Evolutionary conservation across 202 grass and related monocot genomes (phyloP).

Genomic region (Carex arenaria): DNA sequence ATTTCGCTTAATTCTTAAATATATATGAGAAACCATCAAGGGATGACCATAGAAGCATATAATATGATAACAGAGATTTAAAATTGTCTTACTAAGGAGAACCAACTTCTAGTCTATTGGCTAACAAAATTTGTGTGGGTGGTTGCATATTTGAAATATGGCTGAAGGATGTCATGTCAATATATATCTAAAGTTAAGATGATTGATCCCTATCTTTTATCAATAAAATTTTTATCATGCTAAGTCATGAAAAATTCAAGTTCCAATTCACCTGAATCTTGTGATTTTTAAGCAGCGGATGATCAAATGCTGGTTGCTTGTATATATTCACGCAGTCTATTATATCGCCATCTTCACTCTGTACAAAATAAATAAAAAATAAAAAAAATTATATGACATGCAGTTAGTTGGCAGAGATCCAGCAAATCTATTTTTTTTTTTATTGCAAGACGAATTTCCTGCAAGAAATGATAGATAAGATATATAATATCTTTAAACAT

Average conservation of each 20-base stretch:
- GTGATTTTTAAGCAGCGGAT: conserved; percentile 66
- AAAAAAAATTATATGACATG: neutral
- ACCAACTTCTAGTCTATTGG: too few relatives aligned
- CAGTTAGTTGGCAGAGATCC: neutral
- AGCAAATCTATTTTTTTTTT: neutral
- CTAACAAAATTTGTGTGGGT: too few relatives aligned
- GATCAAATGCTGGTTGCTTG: conserved; percentile 66
- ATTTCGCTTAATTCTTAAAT: neutral
- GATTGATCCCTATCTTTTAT: too few relatives aligned
- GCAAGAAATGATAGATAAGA: neutral
- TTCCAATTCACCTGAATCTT: conserved; percentile 45
- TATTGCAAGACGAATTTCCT: neutral
- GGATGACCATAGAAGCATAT: neutral
- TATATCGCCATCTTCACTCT: conserved; percentile 67
- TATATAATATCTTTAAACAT: neutral
- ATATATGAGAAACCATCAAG: neutral
- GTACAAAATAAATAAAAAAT: neutral
- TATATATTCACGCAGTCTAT: conserved; percentile 59
- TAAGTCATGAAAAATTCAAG: neutral
- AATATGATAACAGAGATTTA: neutral
- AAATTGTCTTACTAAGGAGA: neutral
- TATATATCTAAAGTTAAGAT: too few relatives aligned
- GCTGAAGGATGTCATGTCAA: too few relatives aligned
- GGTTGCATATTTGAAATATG: too few relatives aligned
- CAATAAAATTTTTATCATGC: neutral